Percentiles rank a stretch among this genome's conserved stretches.
Evolutionary conservation across 257 asterid genomes (phyloP).

Genomic region (Paraleonurus japonicus): DNA sequence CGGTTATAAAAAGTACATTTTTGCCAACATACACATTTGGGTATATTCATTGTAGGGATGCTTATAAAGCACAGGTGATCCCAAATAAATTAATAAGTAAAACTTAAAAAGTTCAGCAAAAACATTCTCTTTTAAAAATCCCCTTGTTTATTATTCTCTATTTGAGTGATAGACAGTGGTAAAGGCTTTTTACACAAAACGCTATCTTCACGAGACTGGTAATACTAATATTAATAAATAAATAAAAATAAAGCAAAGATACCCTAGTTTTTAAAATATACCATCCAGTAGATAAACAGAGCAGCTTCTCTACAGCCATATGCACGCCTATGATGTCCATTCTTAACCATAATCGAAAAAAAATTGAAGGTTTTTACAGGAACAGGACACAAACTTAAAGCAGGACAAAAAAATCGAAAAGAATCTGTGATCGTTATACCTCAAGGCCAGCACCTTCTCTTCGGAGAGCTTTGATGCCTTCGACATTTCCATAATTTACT

Average conservation of each 20-base stretch:
- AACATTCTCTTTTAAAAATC: background rate
- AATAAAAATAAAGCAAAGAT: background rate
- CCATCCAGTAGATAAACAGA: background rate
- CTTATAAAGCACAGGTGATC: background rate
- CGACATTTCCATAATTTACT: constrained; percentile 65
- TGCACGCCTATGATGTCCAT: background rate
- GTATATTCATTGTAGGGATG: background rate
- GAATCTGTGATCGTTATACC: constrained; percentile 39
- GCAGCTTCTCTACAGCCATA: background rate
- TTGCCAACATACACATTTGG: background rate
- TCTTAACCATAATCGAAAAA: background rate
- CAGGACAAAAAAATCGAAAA: background rate
- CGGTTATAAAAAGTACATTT: background rate
- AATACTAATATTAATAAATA: background rate
- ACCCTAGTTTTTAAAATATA: background rate
- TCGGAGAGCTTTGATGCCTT: constrained; percentile 82
- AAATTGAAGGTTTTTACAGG: background rate
- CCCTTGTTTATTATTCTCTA: background rate
- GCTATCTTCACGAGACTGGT: background rate
- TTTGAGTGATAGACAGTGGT: background rate
- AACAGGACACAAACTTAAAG: background rate
- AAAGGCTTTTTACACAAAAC: background rate
- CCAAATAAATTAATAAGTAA: background rate
- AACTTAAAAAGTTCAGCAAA: background rate
- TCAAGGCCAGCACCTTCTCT: constrained; percentile 91